Conservation (phyloP, 352 stramenopile species). For the Phytophthora cryptogea region DNA sequence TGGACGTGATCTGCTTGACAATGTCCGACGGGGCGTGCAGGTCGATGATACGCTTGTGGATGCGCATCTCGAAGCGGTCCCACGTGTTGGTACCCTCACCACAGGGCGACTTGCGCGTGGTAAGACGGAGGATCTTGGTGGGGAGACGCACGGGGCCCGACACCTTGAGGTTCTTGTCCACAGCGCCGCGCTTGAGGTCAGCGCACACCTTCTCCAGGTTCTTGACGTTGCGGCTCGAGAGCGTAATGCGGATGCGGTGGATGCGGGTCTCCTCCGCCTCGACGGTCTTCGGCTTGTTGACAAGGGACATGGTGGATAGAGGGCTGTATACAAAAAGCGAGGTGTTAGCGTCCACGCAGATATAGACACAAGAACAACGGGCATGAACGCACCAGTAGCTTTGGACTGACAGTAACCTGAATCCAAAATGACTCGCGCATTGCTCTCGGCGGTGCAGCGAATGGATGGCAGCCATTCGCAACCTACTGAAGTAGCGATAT, state of each 20-base stretch:
- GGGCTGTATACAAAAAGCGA: constrained; percentile 43
- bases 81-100: constrained; percentile 99
- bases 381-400: constrained; percentile 63
- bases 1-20: constrained; percentile 99
- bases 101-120: constrained; percentile 98
- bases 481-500: constrained; percentile 4
- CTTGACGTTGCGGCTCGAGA: constrained; percentile 99
- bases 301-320: constrained; percentile 91
- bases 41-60: constrained; percentile 99
- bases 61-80: constrained; percentile 99
- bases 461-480: constrained; percentile 35
- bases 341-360: constrained; percentile 14
- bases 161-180: constrained; percentile 99
- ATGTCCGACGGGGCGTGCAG: constrained; percentile 98
- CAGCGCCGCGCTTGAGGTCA: constrained; percentile 97
- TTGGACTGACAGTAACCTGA: constrained; percentile 92
- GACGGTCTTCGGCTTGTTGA: constrained; percentile 88
- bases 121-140: constrained; percentile 98
- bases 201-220: constrained; percentile 99
- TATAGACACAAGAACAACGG: neutral
- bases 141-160: constrained; percentile 98
- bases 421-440: constrained; percentile 70
- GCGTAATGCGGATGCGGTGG: constrained; percentile 99
- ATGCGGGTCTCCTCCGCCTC: constrained; percentile 88
- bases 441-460: constrained; percentile 9